A percentile compares a stretch with the other conserved stretches of the same genome.
Conservation (phyloP, 2,329 filamentous ascomycete species). For the Neurospora sp. region DNA sequence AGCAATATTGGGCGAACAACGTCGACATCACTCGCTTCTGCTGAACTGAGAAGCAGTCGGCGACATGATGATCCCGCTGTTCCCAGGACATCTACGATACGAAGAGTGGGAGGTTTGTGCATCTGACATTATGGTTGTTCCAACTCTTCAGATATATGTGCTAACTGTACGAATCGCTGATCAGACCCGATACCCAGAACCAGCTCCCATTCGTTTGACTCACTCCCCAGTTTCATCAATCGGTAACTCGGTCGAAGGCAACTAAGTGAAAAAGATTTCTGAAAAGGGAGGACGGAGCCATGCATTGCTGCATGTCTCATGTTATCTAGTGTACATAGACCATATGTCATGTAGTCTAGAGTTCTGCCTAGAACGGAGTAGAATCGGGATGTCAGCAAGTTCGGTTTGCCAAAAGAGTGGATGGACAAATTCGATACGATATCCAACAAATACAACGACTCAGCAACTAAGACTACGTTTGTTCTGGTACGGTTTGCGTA, state of each 20-base stretch:
- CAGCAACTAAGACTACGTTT: background rate
- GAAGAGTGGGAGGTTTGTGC: background rate
- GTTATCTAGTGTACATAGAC: background rate
- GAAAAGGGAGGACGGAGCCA: background rate
- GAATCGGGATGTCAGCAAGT: background rate
- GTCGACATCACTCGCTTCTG: background rate
- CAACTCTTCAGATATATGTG: background rate
- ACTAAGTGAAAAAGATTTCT: background rate
- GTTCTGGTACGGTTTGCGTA: too few relatives aligned
- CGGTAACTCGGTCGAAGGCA: background rate
- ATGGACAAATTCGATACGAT: background rate
- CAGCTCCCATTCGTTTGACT: background rate
- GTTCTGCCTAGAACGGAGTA: background rate
- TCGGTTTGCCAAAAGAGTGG: background rate
- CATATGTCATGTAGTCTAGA: background rate
- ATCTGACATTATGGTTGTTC: background rate
- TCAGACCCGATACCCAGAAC: background rate
- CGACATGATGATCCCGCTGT: background rate
- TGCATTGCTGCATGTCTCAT: background rate
- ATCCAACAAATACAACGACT: background rate
- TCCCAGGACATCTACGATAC: background rate
- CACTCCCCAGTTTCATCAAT: background rate
- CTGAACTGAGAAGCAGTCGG: background rate
- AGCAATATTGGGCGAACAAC: slow-evolving; percentile 1
- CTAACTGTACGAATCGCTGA: background rate